Base-by-base conservation (phyloP, 805 yeast species). In the Lachancea mirantina region DNA sequence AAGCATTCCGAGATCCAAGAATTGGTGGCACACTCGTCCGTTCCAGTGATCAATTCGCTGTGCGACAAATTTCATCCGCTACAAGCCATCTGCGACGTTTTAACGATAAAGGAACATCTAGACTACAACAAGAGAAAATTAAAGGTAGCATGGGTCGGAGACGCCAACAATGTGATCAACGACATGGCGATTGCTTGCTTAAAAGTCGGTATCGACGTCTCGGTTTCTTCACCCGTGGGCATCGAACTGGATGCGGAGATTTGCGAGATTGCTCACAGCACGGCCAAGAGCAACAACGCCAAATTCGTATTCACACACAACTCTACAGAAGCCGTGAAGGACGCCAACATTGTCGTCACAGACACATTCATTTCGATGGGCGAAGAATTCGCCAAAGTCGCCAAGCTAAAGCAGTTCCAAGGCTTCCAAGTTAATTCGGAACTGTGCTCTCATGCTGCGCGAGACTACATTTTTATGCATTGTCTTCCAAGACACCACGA, bases 361-460 rank as follows among this genome's bases (percentile, higher is more conserved):
- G 98, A 92, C 51, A 92, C 98, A 3, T 92, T 95, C 77, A 76
- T 92, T 15, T 89, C 97, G 1, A 92, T 92, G 98, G 98, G 98
- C 36, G 88, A 92, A 65, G 98, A 92, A 59, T 64, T 72, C 4
- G 88, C 88, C 55, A 83, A 76, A 42, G 66, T 57, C 30, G 65
- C 68, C 36, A 83, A 88, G 42, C 65, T 92, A 46, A 67, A 76
- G 50, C 88, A 85, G 61, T 92, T 92, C 56, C 70, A 65, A 10
- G 95, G 94, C 1, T 92, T 78, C 69, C 96, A 85, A 64, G 79
- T 92, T 38, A 77, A 85, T 23, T 57, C 65, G 11, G 77, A 76
- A 19, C 65, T 88, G 64, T 72, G 82, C 16, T 35, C 50, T 8
- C 51, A 63, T 9, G 83, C 84, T 5, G 72, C 71, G 26, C 80